phyloP scores from a whole-genome alignment of 2,329 filamentous ascomycete genomes.

The Escovopsis sp. region DNA sequence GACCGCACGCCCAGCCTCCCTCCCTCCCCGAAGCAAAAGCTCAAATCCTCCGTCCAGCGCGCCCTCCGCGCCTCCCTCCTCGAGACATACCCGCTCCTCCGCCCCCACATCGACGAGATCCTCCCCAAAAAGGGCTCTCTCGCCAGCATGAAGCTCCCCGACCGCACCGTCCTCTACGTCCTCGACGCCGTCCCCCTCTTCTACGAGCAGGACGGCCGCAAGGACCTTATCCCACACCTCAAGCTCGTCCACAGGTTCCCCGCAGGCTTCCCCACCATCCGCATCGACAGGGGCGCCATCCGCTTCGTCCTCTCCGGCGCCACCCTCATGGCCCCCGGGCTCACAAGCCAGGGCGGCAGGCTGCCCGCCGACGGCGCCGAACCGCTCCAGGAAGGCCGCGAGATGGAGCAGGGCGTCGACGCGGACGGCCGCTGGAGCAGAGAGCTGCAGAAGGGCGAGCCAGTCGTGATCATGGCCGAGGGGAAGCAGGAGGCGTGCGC shows the following conservation, averaged over 20 bases:
- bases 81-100: slow-evolving; percentile 71
- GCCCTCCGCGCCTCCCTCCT: slow-evolving; percentile 69
- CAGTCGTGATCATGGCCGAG: slow-evolving; percentile 82
- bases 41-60: slow-evolving; percentile 92
- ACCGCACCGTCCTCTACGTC: slow-evolving; percentile 79
- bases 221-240: slow-evolving; percentile 67
- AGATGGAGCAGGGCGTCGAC: slow-evolving; percentile 28
- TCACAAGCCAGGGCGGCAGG: slow-evolving; percentile 71
- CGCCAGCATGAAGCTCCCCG: slow-evolving; percentile 82
- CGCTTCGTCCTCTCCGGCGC: slow-evolving; percentile 90
- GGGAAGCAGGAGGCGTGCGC: slow-evolving; percentile 87
- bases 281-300: slow-evolving; percentile 91
- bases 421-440: slow-evolving; percentile 42
- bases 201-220: slow-evolving; percentile 68
- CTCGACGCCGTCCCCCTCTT: slow-evolving; percentile 68
- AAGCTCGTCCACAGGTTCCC: slow-evolving; percentile 84
- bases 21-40: slow-evolving; percentile 75
- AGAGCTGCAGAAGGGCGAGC: slow-evolving; percentile 64
- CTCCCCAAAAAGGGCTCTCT: slow-evolving; percentile 89
- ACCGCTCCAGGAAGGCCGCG: slow-evolving; percentile 23
- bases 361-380: slow-evolving; percentile 44
- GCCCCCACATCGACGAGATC: slow-evolving; percentile 81
- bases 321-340: slow-evolving; percentile 86
- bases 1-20: slow-evolving; percentile 40
- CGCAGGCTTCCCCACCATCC: slow-evolving; percentile 63